Evolutionary conservation across 176 grass and related monocot species (phyloP), one percentile per base, ranked within the genome.

Genomic region (Miscanthus lutarioriparius): DNA sequence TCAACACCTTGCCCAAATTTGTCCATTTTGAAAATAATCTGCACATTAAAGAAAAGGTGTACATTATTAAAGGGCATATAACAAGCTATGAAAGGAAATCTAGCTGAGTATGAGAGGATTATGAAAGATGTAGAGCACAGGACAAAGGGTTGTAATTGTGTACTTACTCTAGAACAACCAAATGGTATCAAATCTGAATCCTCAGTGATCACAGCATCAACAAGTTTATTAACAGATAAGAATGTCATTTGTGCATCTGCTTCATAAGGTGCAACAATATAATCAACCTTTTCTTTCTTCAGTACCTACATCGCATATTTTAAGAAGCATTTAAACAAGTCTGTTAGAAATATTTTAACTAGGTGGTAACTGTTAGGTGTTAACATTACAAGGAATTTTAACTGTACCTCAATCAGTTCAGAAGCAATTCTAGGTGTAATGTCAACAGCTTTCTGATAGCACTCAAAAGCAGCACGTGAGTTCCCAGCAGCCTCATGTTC

Each of bases 11-110:
- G 92, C 59, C 95, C 95, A 84, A 90, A 98, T 90, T 93, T 98
- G 87, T 98, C 95, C 95, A 98, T 95, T 77, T 98, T 98, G 84
- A 98, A 98, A 84, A 98, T 93, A 87, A 98, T 95, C 95, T 98
- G 84, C 36, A 22, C 6, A 37, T 58, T 23, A 69, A 11, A 59
- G 22, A 86, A 51, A 73, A 76, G 4, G 72, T 49, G 40, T 11
- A 79, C 49, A 70, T 25, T 58, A 61, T 77, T 35, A 76, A 26
- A 80, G 47, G 33, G 16, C 22, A 71, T 41, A 64, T 32, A 65
- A 58, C 39, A 87, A 76, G 23, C n/a, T 48, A 76, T 3, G 39
- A 49, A 75, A 17, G 33, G 2, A 40, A 54, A 71, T 75, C n/a
- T 62, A 80, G 23, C 7, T 8, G 38, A 76, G 20, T 65, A 85